Evolutionary conservation across 805 yeast species (phyloP).

Genomic region (Starmerella kuoi): DNA sequence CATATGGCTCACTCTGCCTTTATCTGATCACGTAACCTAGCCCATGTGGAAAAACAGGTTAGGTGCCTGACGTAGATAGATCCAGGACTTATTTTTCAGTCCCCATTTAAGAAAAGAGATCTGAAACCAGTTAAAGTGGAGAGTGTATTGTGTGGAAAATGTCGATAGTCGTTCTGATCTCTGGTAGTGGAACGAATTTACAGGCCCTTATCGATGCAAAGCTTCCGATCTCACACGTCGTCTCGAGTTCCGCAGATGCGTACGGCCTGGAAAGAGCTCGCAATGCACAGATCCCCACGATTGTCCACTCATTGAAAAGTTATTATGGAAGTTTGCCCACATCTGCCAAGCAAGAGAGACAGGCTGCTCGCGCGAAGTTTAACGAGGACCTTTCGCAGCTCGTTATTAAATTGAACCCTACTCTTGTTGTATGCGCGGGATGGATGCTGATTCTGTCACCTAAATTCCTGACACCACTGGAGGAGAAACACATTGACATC

Average conservation of each 20-base stretch:
- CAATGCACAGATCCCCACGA: constrained; percentile 55
- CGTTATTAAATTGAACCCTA: constrained; percentile 52
- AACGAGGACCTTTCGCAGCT: constrained; percentile 66
- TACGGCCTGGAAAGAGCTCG: constrained; percentile 75
- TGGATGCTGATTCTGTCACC: constrained; percentile 92
- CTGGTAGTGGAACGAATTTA: constrained; percentile 91
- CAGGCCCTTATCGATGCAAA: constrained; percentile 85
- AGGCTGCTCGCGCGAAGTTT: constrained; percentile 52
- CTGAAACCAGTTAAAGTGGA: no score
- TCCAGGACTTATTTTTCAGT: no score
- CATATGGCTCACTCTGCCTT: no score
- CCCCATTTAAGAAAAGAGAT: no score
- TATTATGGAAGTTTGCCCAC: constrained; percentile 70
- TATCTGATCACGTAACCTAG: no score
- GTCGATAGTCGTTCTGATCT: constrained; percentile 63
- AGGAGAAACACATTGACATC: constrained; percentile 52
- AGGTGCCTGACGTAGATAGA: no score
- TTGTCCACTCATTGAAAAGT: constrained; percentile 52
- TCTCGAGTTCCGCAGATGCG: constrained; percentile 78
- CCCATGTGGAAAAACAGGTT: no score
- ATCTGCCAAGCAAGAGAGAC: constrained; percentile 47
- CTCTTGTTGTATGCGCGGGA: constrained; percentile 91
- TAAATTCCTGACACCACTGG: constrained; percentile 55
- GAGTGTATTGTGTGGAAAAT: constrained; percentile 8
- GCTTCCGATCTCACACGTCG: constrained; percentile 53